phyloP scores from a whole-genome alignment of 345 rosid genomes.

The Salix exigua region DNA sequence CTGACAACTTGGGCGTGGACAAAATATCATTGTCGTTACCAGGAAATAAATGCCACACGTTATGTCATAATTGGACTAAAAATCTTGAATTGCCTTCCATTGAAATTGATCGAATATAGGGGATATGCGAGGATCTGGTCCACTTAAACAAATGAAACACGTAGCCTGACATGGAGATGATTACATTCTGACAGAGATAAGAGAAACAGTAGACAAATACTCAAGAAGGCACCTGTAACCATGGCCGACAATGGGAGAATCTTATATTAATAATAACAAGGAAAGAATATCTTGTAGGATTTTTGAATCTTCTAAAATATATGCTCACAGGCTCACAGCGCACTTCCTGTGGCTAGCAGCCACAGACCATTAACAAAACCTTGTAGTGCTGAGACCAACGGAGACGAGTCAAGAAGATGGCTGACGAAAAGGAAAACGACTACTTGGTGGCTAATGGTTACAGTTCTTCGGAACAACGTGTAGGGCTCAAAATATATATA shows the following conservation, averaged over 20 bases:
- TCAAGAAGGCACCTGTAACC: not conserved
- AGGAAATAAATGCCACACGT: too few relatives aligned
- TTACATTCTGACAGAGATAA: not conserved
- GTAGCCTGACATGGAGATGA: not conserved
- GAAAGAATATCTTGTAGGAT: not conserved
- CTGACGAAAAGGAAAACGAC: not conserved
- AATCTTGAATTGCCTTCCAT: not conserved
- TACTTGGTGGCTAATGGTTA: not conserved
- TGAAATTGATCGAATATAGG: not conserved
- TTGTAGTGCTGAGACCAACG: not conserved
- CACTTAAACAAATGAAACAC: not conserved
- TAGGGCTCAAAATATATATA: constrained; percentile 13
- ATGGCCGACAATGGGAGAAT: not conserved
- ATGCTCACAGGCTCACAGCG: not conserved
- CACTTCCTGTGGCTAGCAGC: not conserved
- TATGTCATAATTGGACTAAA: too few relatives aligned
- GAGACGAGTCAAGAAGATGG: not conserved
- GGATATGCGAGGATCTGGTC: not conserved
- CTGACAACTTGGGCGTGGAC: too few relatives aligned
- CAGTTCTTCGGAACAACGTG: constrained; percentile 10
- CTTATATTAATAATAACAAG: not conserved
- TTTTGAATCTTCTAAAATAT: not conserved
- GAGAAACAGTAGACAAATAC: not conserved
- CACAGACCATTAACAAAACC: not conserved
- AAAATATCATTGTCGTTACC: too few relatives aligned